Evolutionary conservation across 1,284 basidiomycete genomes (phyloP), one percentile per base, ranked within the genome.

Genomic region (Amylostereum areolatum): DNA sequence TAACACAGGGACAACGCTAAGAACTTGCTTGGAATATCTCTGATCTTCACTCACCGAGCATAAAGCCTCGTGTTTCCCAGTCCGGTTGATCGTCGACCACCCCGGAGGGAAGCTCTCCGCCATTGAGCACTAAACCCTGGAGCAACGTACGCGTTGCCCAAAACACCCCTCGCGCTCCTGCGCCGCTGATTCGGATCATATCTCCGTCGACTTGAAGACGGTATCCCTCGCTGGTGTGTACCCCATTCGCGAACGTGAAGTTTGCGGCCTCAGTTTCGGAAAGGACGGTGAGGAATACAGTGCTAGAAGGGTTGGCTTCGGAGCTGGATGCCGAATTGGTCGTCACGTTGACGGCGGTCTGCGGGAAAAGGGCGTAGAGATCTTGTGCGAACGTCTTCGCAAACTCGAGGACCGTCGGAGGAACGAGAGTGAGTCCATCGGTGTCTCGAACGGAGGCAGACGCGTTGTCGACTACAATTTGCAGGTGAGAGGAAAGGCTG

Each of bases 41-140:
- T 18, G 18, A 18, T 18, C 18, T 18, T 18, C 12, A 44, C 57
- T 7, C 10, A 60, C 60, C 60, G 12, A 71, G 59, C 70, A 72
- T 72, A 50, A 69, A 65, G 7, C 70, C 69, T 5, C 69, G 59
- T 2, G 67, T 64, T 27, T 62, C 62, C 67, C 68, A 71, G 7
- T 66, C 68, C 1, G 69, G 69, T 18, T 61, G 57, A 52, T 70
- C 69, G 1, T 45, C 49, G 0, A 65, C 62, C 2, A 53, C 51
- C 1, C 67, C 68, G 10, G 59, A 49, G 3, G 69, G 63, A 30
- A 70, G 56, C 3, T 47, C 41, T 27, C 62, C 53, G 3, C 41
- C 53, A 24, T 55, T 57, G 34, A 60, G 54, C 8, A 63, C 60
- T 2, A 59, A 55, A 7, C 55, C 59, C 52, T 71, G 69, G 24